phyloP scores from a whole-genome alignment of 768 basidiomycete genomes.

The Podaxis carcinomalis region DNA sequence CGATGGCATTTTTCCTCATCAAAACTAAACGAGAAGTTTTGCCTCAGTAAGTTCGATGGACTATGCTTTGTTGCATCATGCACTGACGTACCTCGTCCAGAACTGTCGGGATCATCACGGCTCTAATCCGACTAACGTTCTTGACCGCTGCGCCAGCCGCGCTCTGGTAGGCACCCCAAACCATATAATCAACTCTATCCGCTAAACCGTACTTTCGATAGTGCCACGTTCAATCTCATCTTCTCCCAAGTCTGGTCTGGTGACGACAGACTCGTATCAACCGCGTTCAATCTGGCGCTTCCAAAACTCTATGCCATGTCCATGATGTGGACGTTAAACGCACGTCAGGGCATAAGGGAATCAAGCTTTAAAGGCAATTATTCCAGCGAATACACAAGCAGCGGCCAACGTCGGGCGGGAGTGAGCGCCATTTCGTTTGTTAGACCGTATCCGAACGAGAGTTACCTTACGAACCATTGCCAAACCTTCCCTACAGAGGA shows the following conservation, averaged over 20 bases:
- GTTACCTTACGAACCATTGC: background rate
- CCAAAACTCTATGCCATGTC: slow-evolving; percentile 31
- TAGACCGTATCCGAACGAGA: background rate
- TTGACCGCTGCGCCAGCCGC: slow-evolving; percentile 28
- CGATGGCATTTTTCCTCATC: slow-evolving; percentile 26
- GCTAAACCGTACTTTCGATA: slow-evolving; percentile 5
- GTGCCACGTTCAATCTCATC: slow-evolving; percentile 30
- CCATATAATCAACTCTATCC: background rate
- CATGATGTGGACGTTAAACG: slow-evolving; percentile 35
- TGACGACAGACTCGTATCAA: slow-evolving; percentile 20
- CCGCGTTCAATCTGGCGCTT: slow-evolving; percentile 25
- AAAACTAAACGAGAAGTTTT: slow-evolving; percentile 23
- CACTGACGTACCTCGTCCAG: slow-evolving; percentile 5
- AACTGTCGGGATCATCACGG: slow-evolving; percentile 23
- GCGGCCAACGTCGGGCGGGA: slow-evolving; percentile 8
- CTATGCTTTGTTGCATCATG: background rate
- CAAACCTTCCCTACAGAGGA: background rate
- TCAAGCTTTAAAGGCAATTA: slow-evolving; percentile 10
- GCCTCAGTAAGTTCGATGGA: slow-evolving; percentile 19
- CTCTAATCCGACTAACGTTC: slow-evolving; percentile 27
- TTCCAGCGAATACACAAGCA: slow-evolving; percentile 5
- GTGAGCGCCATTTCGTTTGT: background rate
- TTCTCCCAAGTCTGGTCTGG: slow-evolving; percentile 26
- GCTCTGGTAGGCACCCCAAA: slow-evolving; percentile 21
- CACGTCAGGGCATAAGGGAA: slow-evolving; percentile 21